Evolutionary conservation across 108 stramenopile genomes (phyloP).

Genomic region (Thalassiosira profunda): DNA sequence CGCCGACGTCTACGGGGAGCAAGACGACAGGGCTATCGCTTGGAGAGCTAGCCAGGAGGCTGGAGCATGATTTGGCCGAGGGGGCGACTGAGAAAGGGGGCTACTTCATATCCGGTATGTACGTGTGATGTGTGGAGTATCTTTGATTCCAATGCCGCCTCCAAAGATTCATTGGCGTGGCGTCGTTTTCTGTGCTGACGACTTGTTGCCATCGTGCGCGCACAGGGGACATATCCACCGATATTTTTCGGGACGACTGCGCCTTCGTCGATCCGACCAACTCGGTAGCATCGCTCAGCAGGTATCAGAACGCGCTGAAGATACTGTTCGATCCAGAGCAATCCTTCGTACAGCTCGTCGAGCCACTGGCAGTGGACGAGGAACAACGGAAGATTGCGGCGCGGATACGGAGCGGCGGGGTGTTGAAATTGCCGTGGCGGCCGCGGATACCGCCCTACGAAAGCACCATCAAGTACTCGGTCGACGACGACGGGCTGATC

Average conservation of each 20-base stretch:
- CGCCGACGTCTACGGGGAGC: background rate
- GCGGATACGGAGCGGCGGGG: slow-evolving; percentile 52
- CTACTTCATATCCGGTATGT: slow-evolving; percentile 49
- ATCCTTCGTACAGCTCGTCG: slow-evolving; percentile 43
- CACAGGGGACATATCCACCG: slow-evolving; percentile 48
- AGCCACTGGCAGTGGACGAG: slow-evolving; percentile 17
- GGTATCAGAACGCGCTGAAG: slow-evolving; percentile 56
- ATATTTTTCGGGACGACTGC: slow-evolving; percentile 64
- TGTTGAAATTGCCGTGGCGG: slow-evolving; percentile 53
- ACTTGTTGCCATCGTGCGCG: background rate
- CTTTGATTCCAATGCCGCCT: background rate
- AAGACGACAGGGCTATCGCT: slow-evolving; percentile 43
- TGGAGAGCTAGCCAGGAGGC: slow-evolving; percentile 39
- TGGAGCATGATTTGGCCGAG: slow-evolving; percentile 43
- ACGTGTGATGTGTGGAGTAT: background rate
- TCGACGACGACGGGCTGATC: slow-evolving; percentile 53
- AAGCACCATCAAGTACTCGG: slow-evolving; percentile 41
- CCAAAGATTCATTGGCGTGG: too few relatives aligned
- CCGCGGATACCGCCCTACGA: slow-evolving; percentile 57
- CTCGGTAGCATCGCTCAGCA: slow-evolving; percentile 43
- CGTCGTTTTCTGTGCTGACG: too few relatives aligned
- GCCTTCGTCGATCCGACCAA: slow-evolving; percentile 66
- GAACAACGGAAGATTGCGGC: slow-evolving; percentile 31
- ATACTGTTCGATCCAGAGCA: slow-evolving; percentile 58
- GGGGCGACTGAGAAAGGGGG: slow-evolving; percentile 49